Conservation (phyloP, 345 rosid genomes). For the Heritiera littoralis region DNA sequence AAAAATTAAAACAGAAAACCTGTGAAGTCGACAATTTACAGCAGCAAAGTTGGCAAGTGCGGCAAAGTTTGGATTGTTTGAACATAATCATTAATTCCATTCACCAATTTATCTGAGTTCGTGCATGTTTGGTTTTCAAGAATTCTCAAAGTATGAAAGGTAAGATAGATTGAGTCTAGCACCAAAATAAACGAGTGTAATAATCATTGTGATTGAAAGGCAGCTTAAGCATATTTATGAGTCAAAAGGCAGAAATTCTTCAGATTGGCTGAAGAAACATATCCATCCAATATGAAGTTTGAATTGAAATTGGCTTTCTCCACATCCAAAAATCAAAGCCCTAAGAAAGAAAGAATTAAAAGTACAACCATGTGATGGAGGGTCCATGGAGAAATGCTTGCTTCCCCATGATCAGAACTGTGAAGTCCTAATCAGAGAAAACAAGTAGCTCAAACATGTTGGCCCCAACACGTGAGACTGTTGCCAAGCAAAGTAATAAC, state of each 20-base stretch:
- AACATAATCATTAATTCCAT: too few relatives aligned
- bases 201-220: neutral
- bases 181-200: too few relatives aligned
- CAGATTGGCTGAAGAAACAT: neutral
- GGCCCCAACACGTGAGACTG: conserved; percentile 13
- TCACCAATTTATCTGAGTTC: too few relatives aligned
- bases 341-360: neutral
- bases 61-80: too few relatives aligned
- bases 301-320: conserved; percentile 10
- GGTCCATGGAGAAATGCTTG: neutral
- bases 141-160: too few relatives aligned
- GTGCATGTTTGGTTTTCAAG: too few relatives aligned
- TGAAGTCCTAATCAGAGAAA: conserved; percentile 9
- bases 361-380: conserved; percentile 4
- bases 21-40: too few relatives aligned
- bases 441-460: neutral
- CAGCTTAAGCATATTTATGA: neutral
- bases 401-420: neutral
- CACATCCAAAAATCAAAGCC: neutral
- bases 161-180: too few relatives aligned
- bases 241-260: neutral
- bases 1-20: too few relatives aligned
- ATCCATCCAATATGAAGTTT: neutral
- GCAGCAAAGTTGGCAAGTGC: too few relatives aligned
- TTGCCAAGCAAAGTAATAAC: neutral